A percentile compares a stretch with the other conserved stretches of the same genome.
These are phyloP conservation scores for Atkinsonella hypoxylon DNA, from an alignment of 2,329 filamentous ascomycete species.

Conservation along the genomic window DNA sequence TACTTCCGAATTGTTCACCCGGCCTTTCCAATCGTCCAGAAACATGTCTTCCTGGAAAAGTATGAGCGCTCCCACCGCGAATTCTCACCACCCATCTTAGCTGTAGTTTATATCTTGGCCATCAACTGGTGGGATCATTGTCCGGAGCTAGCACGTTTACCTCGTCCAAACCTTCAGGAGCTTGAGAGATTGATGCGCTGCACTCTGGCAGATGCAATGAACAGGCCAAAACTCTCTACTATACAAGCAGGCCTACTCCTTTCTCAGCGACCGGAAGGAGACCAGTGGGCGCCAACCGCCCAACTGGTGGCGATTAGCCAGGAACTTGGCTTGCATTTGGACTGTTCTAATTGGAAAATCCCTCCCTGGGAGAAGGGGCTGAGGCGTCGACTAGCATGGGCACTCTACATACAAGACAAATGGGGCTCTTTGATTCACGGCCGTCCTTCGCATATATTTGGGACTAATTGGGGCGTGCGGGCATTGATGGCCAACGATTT, in stretches of 20 bases:
- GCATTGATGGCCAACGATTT: conserved; percentile 56
- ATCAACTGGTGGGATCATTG: conserved; percentile 81
- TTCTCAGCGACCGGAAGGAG: conserved; percentile 62
- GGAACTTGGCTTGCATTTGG: conserved; percentile 78
- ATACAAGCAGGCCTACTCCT: conserved; percentile 66
- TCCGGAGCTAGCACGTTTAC: conserved; percentile 48
- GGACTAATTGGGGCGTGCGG: conserved; percentile 65
- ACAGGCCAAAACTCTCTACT: conserved; percentile 69
- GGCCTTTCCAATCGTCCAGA: conserved; percentile 72
- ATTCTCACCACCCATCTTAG: conserved; percentile 65
- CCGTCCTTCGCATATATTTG: conserved; percentile 63
- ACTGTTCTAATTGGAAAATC: conserved; percentile 79
- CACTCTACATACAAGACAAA: conserved; percentile 85
- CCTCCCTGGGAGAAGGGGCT: conserved; percentile 78
- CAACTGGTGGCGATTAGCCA: conserved; percentile 80
- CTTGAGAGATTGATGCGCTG: conserved; percentile 64
- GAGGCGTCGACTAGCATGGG: conserved; percentile 79
- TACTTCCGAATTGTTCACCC: conserved; percentile 77
- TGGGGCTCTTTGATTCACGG: conserved; percentile 82
- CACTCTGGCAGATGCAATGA: conserved; percentile 65
- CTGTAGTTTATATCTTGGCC: conserved; percentile 73
- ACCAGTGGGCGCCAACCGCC: conserved; percentile 75
- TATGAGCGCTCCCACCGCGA: conserved; percentile 61
- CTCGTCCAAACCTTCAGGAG: conserved; percentile 59
- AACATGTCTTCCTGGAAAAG: conserved; percentile 66